Conservation (phyloP, 164 flowering plant genomes). For the Liquidambar formosana region DNA sequence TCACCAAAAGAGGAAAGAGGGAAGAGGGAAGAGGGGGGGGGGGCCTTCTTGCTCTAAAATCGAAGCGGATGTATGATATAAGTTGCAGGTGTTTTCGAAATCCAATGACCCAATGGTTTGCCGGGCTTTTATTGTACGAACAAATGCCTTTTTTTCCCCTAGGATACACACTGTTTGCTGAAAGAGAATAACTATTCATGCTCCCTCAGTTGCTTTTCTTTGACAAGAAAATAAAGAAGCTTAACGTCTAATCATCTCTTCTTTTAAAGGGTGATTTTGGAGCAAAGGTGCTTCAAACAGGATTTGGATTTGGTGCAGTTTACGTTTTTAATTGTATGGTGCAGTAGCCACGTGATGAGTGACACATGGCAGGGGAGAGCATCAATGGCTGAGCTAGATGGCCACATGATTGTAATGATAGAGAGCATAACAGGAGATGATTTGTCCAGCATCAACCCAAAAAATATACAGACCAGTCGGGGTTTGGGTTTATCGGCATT, state of each 20-base stretch:
- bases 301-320: too few species aligned
- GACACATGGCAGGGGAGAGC: too few species aligned
- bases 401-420: too few species aligned
- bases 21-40: not conserved
- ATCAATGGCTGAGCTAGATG: too few species aligned
- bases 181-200: constrained; percentile 25
- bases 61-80: constrained; percentile 20
- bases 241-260: constrained; percentile 16
- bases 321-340: too few species aligned
- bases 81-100: constrained; percentile 19
- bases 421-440: too few species aligned
- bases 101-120: constrained; percentile 18
- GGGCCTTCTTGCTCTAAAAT: constrained; percentile 18
- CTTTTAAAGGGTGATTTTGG: constrained; percentile 20
- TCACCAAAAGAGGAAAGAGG: too few species aligned
- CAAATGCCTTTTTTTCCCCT: constrained; percentile 3
- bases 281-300: not conserved
- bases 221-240: constrained; percentile 11
- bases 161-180: constrained; percentile 22
- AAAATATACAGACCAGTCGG: too few species aligned
- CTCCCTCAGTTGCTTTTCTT: constrained; percentile 11
- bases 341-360: too few species aligned
- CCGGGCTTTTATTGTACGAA: constrained; percentile 18
- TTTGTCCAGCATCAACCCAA: too few species aligned
- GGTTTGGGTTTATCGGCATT: too few species aligned